Conservation (phyloP, 352 stramenopile species). For the Salisapilia sapeloensis region DNA sequence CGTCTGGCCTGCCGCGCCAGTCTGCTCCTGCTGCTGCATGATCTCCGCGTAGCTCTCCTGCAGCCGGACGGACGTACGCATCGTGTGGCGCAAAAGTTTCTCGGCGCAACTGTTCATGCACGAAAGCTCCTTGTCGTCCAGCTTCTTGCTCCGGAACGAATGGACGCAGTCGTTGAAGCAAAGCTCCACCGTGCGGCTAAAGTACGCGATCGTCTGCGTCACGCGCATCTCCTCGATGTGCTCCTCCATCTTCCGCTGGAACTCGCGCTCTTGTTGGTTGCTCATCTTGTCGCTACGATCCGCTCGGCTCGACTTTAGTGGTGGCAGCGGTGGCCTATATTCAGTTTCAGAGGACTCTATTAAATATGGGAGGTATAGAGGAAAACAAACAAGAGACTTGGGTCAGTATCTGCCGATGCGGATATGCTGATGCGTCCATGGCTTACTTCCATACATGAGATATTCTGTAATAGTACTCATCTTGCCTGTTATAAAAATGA, state of each 20-base stretch:
- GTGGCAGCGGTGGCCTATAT: too few species aligned
- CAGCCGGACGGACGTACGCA: constrained; percentile 78
- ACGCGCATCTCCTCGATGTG: constrained; percentile 85
- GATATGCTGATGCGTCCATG: too few species aligned
- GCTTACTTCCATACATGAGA: too few species aligned
- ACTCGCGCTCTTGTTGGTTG: constrained; percentile 36
- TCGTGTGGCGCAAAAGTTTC: constrained; percentile 84
- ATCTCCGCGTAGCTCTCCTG: constrained; percentile 80
- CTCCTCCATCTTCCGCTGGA: constrained; percentile 83
- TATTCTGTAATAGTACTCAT: too few species aligned
- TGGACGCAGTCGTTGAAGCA: constrained; percentile 84
- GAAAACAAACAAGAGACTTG: too few species aligned
- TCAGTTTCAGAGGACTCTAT: too few species aligned
- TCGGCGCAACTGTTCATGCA: constrained; percentile 82
- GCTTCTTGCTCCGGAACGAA: constrained; percentile 83
- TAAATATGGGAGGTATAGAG: too few species aligned
- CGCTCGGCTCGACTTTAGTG: too few species aligned
- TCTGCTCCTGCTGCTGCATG: constrained; percentile 69
- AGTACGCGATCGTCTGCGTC: constrained; percentile 79
- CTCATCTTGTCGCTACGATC: constrained; percentile 1
- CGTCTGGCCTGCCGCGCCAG: too few species aligned
- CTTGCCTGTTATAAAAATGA: too few species aligned
- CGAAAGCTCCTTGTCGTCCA: constrained; percentile 79
- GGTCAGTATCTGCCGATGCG: too few species aligned
- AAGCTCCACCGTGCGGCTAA: constrained; percentile 80